phyloP scores from a whole-genome alignment of 1,284 basidiomycete genomes.

The Phlebopus sp. region DNA sequence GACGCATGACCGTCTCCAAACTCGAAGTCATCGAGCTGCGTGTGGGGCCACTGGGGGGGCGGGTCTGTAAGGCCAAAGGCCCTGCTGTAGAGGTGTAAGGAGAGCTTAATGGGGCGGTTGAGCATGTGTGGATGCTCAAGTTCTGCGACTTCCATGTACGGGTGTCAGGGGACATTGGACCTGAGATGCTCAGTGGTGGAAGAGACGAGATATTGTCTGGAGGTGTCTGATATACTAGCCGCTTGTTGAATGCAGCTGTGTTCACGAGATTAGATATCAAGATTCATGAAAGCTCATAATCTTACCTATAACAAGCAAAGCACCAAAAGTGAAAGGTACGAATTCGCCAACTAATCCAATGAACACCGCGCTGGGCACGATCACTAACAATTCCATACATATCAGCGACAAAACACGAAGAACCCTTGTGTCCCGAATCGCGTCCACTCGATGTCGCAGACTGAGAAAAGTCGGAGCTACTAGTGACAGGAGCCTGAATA shows the following conservation, averaged over 20 bases:
- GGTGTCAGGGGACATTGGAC: background rate
- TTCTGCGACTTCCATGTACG: background rate
- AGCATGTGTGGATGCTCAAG: background rate
- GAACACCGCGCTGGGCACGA: constrained; percentile 39
- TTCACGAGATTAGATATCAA: background rate
- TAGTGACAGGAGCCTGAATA: constrained; percentile 36
- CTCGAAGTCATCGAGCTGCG: constrained; percentile 10
- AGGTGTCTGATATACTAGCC: background rate
- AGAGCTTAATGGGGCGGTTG: constrained; percentile 9
- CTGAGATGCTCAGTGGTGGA: background rate
- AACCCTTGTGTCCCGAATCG: constrained; percentile 32
- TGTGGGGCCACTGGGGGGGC: constrained; percentile 10
- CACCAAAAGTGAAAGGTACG: constrained; percentile 47
- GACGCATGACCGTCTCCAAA: constrained; percentile 17
- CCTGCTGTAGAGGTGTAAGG: constrained; percentile 7
- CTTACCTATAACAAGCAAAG: constrained; percentile 44
- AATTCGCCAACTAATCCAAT: constrained; percentile 44
- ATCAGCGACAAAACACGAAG: constrained; percentile 40
- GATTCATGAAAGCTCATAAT: background rate
- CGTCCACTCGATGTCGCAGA: constrained; percentile 23
- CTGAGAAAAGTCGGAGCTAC: constrained; percentile 28
- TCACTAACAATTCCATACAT: constrained; percentile 43
- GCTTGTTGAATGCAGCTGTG: constrained; percentile 24
- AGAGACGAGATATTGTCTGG: constrained; percentile 1
- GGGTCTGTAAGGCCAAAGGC: constrained; percentile 10